Percentiles rank a stretch among this genome's conserved stretches.
Evolutionary conservation across 768 basidiomycete genomes (phyloP).

Genomic region (Leccinum rimulosum): DNA sequence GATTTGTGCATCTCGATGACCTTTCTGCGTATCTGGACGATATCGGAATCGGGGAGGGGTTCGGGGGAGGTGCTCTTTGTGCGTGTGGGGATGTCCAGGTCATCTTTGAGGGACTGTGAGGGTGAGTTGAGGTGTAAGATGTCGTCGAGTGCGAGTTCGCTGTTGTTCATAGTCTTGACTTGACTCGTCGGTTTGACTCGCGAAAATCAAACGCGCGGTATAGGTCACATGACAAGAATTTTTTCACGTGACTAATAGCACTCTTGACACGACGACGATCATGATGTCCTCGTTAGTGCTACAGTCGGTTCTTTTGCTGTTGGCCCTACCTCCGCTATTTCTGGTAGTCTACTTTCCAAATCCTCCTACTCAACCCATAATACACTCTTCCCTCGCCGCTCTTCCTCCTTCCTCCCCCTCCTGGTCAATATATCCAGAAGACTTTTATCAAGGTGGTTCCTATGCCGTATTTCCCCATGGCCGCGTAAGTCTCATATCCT

Average conservation of each 20-base stretch:
- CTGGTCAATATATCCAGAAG: conserved; percentile 73
- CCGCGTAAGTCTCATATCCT: conserved; percentile 40
- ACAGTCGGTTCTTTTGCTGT: conserved; percentile 38
- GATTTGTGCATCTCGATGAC: conserved; percentile 28
- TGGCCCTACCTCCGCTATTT: conserved; percentile 60
- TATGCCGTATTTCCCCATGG: conserved; percentile 70
- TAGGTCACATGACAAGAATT: conserved; percentile 32
- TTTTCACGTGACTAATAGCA: conserved; percentile 24
- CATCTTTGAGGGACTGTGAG: conserved; percentile 24
- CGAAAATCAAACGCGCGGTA: conserved; percentile 37
- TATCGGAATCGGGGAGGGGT: conserved; percentile 45
- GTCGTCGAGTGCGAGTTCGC: conserved; percentile 51
- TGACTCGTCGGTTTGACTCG: background rate
- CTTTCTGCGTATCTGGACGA: conserved; percentile 46
- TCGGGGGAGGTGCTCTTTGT: conserved; percentile 32
- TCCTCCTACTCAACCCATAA: conserved; percentile 46
- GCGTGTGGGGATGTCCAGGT: conserved; percentile 20
- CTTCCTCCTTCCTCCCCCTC: conserved; percentile 53
- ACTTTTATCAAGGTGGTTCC: conserved; percentile 57
- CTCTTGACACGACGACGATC: no score
- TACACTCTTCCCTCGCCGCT: conserved; percentile 60
- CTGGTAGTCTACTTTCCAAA: conserved; percentile 64
- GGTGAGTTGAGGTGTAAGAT: conserved; percentile 55
- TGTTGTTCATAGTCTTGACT: conserved; percentile 25
- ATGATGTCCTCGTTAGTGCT: conserved; percentile 7